Conservation (phyloP, 2,329 filamentous ascomycete genomes). For the Ascochyta rabiei region DNA sequence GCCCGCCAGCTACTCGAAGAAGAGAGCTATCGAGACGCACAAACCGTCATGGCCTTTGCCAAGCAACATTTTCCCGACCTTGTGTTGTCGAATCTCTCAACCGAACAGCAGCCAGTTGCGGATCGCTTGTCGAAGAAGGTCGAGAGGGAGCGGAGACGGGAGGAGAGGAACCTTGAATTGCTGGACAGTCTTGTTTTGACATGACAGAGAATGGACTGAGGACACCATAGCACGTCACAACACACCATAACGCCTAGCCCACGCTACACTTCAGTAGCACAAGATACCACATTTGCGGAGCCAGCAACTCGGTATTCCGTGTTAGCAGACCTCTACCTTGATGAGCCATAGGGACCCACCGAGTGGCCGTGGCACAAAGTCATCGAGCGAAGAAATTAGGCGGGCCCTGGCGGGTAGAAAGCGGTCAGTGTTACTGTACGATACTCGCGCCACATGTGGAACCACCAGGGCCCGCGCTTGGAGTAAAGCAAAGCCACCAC, state of each 20-base stretch:
- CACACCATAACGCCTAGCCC: not conserved
- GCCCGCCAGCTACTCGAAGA: conserved; percentile 40
- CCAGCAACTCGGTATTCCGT: not conserved
- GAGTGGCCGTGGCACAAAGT: not conserved
- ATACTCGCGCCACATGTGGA: not conserved
- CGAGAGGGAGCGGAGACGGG: conserved; percentile 18
- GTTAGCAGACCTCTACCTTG: not conserved
- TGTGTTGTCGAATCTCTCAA: conserved; percentile 25
- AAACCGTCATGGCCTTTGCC: conserved; percentile 37
- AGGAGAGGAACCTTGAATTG: conserved; percentile 31
- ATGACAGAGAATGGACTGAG: conserved; percentile 11
- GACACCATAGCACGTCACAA: not conserved
- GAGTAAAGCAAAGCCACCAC: not conserved
- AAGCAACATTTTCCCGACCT: conserved; percentile 41
- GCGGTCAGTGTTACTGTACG: not conserved
- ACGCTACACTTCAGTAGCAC: not conserved
- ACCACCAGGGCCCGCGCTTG: not conserved
- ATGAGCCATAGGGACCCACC: not conserved
- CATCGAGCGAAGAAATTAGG: not conserved
- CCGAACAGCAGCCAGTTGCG: not conserved
- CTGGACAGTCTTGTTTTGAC: conserved; percentile 32
- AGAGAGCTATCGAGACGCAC: conserved; percentile 36
- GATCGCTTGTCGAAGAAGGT: not conserved
- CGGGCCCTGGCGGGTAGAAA: not conserved
- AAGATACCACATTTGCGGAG: not conserved